Base-by-base conservation (phyloP, 495 filamentous ascomycete species). In the Penicillium nucicola region DNA sequence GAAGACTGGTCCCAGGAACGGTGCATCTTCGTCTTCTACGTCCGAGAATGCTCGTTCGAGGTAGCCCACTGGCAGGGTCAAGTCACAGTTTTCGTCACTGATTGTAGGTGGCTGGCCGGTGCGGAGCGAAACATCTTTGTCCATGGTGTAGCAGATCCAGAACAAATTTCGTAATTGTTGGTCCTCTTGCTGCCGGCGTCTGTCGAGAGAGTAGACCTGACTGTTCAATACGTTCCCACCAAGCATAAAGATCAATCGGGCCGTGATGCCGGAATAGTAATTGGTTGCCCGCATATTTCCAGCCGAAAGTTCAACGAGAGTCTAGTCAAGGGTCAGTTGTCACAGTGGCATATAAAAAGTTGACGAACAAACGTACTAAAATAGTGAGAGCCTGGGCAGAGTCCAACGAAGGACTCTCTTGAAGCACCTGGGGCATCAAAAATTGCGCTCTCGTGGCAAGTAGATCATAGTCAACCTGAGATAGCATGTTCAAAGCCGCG, bases 91-190 rank as follows among this genome's bases (percentile, higher is more conserved):
- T 18, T 80, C 75, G 42, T 82, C 76, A 11, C 64, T 60, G 32
- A 80, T 74, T 2, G 64, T 57, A n/a, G 77, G 75, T 7, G 77
- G 77, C 52, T 77, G 76, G 5, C 77, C 78, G 0, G 70, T 78
- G 23, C 77, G 71, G 6, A 80, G 58, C 0, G 71, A 61, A 10
- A 80, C 53, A 38, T 80, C 77, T 51, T 79, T 79, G 42, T 82
- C 78, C 25, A 77, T 45, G 2, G 63, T 70, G 41, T 78, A 82
- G 61, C 74, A 74, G 3, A 80, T 58, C 78, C 77, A 82, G 53
- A 82, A 82, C 0, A 82, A 47, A 38, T 71, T 71, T 0, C 78
- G 75, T 1, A 80, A 54, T 12, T 76, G 73, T 4, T 51, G 33
- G 5, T 67, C 62, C 14, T 42, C 56, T 45, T 60, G 56, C 3